phyloP scores from a whole-genome alignment of 371 early-diverging fungal species.

The Syncephalastrum sp. region DNA sequence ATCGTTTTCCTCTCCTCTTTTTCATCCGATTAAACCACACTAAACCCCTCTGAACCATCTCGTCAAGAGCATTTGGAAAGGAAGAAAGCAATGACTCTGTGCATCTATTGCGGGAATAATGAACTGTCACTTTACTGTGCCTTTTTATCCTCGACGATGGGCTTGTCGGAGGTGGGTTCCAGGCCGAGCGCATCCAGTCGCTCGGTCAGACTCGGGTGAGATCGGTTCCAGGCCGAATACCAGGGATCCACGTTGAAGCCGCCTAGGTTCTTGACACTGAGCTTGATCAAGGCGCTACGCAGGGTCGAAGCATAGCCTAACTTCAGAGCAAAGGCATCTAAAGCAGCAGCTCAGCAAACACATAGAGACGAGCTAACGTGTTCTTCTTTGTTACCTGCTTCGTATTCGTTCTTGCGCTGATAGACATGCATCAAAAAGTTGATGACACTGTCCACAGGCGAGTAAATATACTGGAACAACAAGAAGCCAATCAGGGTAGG shows the following conservation, averaged over 20 bases:
- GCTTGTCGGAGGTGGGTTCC: constrained; percentile 39
- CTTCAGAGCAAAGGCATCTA: constrained; percentile 88
- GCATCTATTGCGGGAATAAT: neutral
- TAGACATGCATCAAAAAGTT: constrained; percentile 79
- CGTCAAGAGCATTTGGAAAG: no score
- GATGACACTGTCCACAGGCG: constrained; percentile 78
- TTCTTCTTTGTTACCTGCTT: constrained; percentile 64
- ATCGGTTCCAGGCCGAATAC: constrained; percentile 93
- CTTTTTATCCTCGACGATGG: constrained; percentile 24
- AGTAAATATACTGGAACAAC: constrained; percentile 79
- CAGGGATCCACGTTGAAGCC: constrained; percentile 87
- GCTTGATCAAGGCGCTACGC: constrained; percentile 83
- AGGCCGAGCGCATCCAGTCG: constrained; percentile 74
- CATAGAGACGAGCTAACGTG: neutral
- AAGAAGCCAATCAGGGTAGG: constrained; percentile 88
- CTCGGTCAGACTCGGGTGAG: constrained; percentile 94
- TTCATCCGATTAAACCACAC: no score
- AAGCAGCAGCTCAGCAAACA: neutral
- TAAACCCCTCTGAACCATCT: no score
- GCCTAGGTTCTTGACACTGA: constrained; percentile 90
- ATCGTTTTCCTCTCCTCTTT: no score
- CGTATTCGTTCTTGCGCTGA: constrained; percentile 89
- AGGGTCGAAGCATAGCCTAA: constrained; percentile 84
- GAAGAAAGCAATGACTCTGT: neutral
- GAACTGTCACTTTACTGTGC: constrained; percentile 23